phyloP scores from a whole-genome alignment of 352 stramenopile species.

The Ophiocytium majus region DNA sequence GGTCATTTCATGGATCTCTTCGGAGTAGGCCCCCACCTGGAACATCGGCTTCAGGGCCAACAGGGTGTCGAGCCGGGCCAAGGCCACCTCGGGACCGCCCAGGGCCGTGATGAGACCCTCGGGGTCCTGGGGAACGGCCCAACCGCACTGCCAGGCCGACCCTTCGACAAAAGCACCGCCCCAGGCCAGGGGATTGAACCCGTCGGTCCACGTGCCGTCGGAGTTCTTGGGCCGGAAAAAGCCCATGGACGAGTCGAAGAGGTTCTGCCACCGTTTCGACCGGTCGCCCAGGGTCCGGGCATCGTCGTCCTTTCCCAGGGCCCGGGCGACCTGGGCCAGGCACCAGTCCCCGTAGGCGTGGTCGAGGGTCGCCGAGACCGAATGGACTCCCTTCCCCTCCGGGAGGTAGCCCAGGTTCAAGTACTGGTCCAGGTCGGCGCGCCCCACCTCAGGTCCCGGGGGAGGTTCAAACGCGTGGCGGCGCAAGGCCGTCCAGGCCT shows the following conservation, averaged over 20 bases:
- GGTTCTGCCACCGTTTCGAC: background rate
- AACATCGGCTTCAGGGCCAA: slow-evolving; percentile 14
- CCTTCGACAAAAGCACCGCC: background rate
- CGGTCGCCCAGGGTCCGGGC: background rate
- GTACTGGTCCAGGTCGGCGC: slow-evolving; percentile 49
- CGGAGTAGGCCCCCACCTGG: background rate
- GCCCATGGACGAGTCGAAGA: background rate
- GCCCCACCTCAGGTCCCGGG: slow-evolving; percentile 34
- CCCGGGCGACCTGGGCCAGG: background rate
- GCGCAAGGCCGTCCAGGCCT: background rate
- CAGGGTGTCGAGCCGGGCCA: background rate
- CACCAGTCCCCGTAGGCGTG: slow-evolving; percentile 24
- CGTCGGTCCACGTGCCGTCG: background rate
- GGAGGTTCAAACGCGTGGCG: background rate
- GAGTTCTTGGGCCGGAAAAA: background rate
- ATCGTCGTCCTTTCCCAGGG: background rate
- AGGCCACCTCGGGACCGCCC: background rate
- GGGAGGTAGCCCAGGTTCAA: slow-evolving; percentile 36
- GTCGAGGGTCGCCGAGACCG: background rate
- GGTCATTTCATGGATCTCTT: slow-evolving; percentile 53
- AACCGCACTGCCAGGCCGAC: background rate
- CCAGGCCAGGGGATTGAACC: background rate
- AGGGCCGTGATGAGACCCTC: background rate
- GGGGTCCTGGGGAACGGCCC: background rate
- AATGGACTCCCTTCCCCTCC: slow-evolving; percentile 22